These are phyloP conservation scores for Hypoxylon sp. DNA, from an alignment of 2,329 filamentous ascomycete genomes.

Conservation along the genomic window DNA sequence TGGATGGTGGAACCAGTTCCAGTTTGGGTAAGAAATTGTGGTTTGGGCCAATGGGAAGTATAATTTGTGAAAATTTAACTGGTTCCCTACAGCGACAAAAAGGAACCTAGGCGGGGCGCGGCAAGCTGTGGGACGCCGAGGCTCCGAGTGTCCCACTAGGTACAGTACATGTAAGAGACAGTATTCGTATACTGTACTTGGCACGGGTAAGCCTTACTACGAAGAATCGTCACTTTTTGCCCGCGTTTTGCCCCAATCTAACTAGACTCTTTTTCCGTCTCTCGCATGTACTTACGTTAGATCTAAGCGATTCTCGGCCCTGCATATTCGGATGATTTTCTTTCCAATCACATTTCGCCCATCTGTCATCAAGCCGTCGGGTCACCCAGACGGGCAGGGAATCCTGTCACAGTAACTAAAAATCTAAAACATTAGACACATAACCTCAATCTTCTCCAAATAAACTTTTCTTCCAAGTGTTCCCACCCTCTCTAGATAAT, in stretches of 20 bases:
- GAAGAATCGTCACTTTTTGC: slow-evolving; percentile 3
- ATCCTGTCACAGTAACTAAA: slow-evolving; percentile 12
- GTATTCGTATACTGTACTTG: background rate
- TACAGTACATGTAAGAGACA: slow-evolving; percentile 4
- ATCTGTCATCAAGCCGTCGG: slow-evolving; percentile 37
- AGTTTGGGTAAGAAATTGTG: slow-evolving; percentile 36
- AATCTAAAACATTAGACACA: slow-evolving; percentile 23
- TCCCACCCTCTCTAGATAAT: slow-evolving; percentile 1
- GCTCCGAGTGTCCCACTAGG: slow-evolving; percentile 14
- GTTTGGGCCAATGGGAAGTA: slow-evolving; percentile 33
- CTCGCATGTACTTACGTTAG: slow-evolving; percentile 18
- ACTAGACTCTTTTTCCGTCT: slow-evolving; percentile 13
- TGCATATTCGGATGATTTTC: slow-evolving; percentile 18
- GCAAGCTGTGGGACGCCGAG: slow-evolving; percentile 36
- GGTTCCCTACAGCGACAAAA: slow-evolving; percentile 9
- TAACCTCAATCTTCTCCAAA: slow-evolving; percentile 21
- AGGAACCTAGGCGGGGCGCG: slow-evolving; percentile 21
- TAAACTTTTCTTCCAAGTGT: slow-evolving; percentile 18
- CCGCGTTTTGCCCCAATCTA: slow-evolving; percentile 11
- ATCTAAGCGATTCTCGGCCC: slow-evolving; percentile 26
- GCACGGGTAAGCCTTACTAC: slow-evolving; percentile 1
- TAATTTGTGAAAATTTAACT: slow-evolving; percentile 16
- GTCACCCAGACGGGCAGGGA: background rate
- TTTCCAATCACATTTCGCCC: slow-evolving; percentile 36
- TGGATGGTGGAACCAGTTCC: slow-evolving; percentile 30